Conservation (phyloP, 2,329 filamentous ascomycete species). For the Pseudonectria buxi region DNA sequence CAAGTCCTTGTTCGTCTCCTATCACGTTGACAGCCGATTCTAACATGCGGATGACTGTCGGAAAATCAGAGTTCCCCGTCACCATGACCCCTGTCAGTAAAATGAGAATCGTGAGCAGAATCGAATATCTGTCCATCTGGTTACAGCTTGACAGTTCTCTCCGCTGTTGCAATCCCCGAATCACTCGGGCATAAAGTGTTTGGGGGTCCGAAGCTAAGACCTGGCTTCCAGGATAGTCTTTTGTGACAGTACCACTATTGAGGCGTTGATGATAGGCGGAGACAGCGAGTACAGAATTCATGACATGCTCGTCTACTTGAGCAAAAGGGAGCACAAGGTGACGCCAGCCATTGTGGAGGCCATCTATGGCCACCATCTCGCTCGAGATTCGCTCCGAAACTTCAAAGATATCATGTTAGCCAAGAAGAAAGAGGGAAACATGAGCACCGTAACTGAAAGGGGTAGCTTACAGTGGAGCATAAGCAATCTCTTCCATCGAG, state of each 20-base stretch:
- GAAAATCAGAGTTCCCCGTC: slow-evolving; percentile 21
- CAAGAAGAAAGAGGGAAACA: too few species aligned
- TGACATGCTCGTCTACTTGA: slow-evolving; percentile 13
- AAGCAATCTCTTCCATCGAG: slow-evolving; percentile 10
- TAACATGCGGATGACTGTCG: slow-evolving; percentile 17
- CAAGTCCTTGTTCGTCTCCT: slow-evolving; percentile 14
- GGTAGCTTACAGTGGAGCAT: slow-evolving; percentile 14
- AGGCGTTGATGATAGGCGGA: slow-evolving; percentile 15
- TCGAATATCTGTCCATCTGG: slow-evolving; percentile 10
- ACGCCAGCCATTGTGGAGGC: slow-evolving; percentile 19
- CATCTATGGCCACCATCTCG: slow-evolving; percentile 21
- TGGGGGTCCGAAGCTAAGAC: slow-evolving; percentile 6
- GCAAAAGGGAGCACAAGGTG: slow-evolving; percentile 15
- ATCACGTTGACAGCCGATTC: slow-evolving; percentile 21
- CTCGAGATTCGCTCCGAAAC: slow-evolving; percentile 16
- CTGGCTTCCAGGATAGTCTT: neutral
- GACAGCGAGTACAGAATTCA: slow-evolving; percentile 15
- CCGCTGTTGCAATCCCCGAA: slow-evolving; percentile 11
- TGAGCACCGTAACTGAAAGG: too few species aligned
- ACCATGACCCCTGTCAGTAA: slow-evolving; percentile 20
- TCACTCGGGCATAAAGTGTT: slow-evolving; percentile 9
- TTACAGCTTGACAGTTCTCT: slow-evolving; percentile 10
- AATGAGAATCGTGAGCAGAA: slow-evolving; percentile 16
- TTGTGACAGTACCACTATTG: slow-evolving; percentile 1
- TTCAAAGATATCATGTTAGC: neutral